phyloP scores from a whole-genome alignment of 805 yeast species.

The Jamesozyma piceae region DNA sequence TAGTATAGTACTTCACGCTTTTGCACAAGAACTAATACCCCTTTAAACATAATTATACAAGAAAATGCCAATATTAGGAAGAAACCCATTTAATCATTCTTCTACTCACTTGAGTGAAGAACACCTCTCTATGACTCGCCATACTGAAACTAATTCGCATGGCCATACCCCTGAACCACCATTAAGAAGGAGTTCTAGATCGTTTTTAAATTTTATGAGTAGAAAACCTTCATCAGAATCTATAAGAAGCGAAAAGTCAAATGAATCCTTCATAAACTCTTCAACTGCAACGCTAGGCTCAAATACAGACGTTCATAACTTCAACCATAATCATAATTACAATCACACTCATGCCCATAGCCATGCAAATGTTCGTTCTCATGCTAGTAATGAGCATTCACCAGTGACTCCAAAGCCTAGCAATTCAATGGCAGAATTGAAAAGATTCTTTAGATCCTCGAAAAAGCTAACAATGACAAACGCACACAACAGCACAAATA shows the following conservation, averaged over 20 bases:
- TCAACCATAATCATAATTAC: too few species aligned
- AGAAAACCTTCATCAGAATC: slow-evolving; percentile 27
- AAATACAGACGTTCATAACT: background rate
- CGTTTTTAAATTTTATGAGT: slow-evolving; percentile 26
- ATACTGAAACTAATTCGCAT: background rate
- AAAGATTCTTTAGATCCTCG: slow-evolving; percentile 58
- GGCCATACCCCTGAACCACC: slow-evolving; percentile 6
- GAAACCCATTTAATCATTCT: slow-evolving; percentile 22
- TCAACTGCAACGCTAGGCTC: slow-evolving; percentile 5
- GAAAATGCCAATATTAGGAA: slow-evolving; percentile 27
- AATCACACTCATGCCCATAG: slow-evolving; percentile 1
- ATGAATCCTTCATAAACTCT: slow-evolving; percentile 15
- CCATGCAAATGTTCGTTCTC: slow-evolving; percentile 1
- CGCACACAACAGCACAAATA: background rate
- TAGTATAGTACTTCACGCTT: too few species aligned
- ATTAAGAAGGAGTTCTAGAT: slow-evolving; percentile 19
- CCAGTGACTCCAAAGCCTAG: slow-evolving; percentile 18
- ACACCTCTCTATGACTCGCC: background rate
- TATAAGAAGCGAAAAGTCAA: slow-evolving; percentile 23
- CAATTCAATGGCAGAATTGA: slow-evolving; percentile 59
- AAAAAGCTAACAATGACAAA: slow-evolving; percentile 11
- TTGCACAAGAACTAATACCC: too few species aligned
- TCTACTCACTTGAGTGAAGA: slow-evolving; percentile 6
- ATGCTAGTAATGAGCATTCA: background rate
- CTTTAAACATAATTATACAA: too few species aligned